These are phyloP conservation scores for Fragaria iinumae DNA, from an alignment of 306 rosid species.

Conservation along the genomic window DNA sequence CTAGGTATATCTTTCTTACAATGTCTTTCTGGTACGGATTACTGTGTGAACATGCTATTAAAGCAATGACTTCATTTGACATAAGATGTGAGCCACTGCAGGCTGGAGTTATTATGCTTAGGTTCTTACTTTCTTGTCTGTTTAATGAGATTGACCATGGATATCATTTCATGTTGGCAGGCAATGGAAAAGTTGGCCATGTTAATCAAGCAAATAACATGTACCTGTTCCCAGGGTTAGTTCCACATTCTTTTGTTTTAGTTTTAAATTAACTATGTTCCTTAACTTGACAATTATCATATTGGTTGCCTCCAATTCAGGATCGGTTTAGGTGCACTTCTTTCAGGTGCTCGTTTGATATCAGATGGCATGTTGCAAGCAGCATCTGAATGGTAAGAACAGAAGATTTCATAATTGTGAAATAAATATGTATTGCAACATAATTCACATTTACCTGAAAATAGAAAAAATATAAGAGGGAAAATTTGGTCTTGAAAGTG, in stretches of 20 bases:
- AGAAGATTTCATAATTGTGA: background rate
- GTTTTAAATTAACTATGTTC: constrained; percentile 4
- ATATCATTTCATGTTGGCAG: constrained; percentile 37
- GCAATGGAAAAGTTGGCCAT: constrained; percentile 83
- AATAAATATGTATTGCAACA: background rate
- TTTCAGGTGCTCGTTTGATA: constrained; percentile 86
- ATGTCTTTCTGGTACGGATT: constrained; percentile 24
- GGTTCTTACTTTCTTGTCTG: constrained; percentile 14
- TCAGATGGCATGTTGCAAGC: constrained; percentile 97
- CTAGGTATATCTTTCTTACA: constrained; percentile 56
- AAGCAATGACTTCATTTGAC: constrained; percentile 15
- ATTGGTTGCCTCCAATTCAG: constrained; percentile 46
- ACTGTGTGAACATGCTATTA: constrained; percentile 14
- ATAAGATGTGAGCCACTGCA: constrained; percentile 13
- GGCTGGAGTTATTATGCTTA: constrained; percentile 21
- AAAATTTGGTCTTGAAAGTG: background rate
- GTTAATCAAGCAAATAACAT: constrained; percentile 99
- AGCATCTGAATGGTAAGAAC: constrained; percentile 84
- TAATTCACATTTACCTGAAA: background rate
- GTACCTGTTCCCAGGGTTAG: constrained; percentile 98
- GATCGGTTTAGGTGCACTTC: constrained; percentile 92
- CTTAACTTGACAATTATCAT: constrained; percentile 9
- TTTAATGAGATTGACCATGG: constrained; percentile 21
- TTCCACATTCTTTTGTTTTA: constrained; percentile 15
- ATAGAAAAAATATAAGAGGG: background rate